Conservation (phyloP, 352 stramenopile genomes). For the Pythium volutum region DNA sequence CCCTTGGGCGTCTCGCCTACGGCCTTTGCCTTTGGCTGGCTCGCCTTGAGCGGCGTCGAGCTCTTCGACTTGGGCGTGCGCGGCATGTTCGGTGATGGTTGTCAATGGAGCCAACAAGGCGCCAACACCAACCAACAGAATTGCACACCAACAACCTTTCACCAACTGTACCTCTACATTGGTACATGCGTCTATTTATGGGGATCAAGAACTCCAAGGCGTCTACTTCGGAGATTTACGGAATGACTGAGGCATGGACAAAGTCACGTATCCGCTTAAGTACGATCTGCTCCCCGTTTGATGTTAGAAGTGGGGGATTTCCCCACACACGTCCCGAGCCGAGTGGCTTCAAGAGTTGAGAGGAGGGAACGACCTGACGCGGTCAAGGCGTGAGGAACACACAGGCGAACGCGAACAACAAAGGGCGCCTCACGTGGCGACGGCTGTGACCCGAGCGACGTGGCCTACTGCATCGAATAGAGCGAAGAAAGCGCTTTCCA, state of each 20-base stretch:
- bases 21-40: slow-evolving; percentile 6
- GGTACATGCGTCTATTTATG: slow-evolving; percentile 7
- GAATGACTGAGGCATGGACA: not conserved
- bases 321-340: not conserved
- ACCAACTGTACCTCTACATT: slow-evolving; percentile 11
- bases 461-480: not conserved
- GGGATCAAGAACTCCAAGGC: slow-evolving; percentile 1
- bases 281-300: slow-evolving; percentile 12
- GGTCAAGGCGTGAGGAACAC: not conserved
- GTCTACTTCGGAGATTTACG: slow-evolving; percentile 2
- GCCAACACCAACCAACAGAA: slow-evolving; percentile 28
- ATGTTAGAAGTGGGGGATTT: slow-evolving; percentile 11
- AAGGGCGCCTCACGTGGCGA: not conserved
- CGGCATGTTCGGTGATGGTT: slow-evolving; percentile 19
- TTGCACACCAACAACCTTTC: slow-evolving; percentile 27
- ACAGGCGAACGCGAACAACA: not conserved
- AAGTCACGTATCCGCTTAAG: slow-evolving; percentile 7
- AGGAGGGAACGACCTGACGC: not conserved
- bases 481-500: slow-evolving; percentile 13
- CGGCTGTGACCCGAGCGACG: not conserved
- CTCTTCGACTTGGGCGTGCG: slow-evolving; percentile 18
- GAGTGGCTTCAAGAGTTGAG: slow-evolving; percentile 22
- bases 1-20: not conserved
- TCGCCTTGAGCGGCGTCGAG: slow-evolving; percentile 27
- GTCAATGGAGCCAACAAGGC: slow-evolving; percentile 15